Percentiles rank a stretch among this genome's conserved stretches.
phyloP scores from a whole-genome alignment of 495 filamentous ascomycete genomes.

The Aspergillus indologenus region DNA sequence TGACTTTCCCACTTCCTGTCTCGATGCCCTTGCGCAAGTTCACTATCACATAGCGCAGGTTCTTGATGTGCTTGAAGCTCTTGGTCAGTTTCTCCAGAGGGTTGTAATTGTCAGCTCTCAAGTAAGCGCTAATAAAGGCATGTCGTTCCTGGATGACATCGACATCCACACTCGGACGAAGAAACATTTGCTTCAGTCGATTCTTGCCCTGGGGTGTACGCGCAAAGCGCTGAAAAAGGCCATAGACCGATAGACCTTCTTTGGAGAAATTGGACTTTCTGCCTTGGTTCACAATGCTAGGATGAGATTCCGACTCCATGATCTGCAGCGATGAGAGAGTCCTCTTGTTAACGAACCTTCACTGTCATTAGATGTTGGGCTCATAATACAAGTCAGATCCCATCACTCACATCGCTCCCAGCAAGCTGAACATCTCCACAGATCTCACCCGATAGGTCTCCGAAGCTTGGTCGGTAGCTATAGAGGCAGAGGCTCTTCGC shows the following conservation, averaged over 20 bases:
- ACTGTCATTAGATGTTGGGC: conserved; percentile 1
- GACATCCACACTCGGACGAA: conserved; percentile 71
- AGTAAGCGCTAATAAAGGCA: conserved; percentile 62
- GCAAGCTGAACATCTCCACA: conserved; percentile 75
- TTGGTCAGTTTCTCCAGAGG: conserved; percentile 56
- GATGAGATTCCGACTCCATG: conserved; percentile 77
- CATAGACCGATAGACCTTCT: conserved; percentile 86
- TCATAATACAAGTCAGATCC: not conserved
- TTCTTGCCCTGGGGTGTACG: conserved; percentile 77
- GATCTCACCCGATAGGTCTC: conserved; percentile 56
- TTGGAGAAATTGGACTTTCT: conserved; percentile 69
- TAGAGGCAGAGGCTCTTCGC: conserved; percentile 57
- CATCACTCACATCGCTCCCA: conserved; percentile 65
- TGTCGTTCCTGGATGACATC: conserved; percentile 72
- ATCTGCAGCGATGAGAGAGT: conserved; percentile 83
- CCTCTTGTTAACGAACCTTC: conserved; percentile 75
- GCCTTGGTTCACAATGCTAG: conserved; percentile 78
- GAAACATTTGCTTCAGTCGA: conserved; percentile 76
- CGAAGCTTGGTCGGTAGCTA: conserved; percentile 50
- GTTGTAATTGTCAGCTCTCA: conserved; percentile 65
- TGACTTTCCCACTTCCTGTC: conserved; percentile 53
- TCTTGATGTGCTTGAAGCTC: conserved; percentile 70
- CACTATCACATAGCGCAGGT: conserved; percentile 67
- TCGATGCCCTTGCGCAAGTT: conserved; percentile 76
- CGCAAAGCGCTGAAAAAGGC: conserved; percentile 74